phyloP scores from a whole-genome alignment of 192 early-diverging fungal species.

The Coemansia pectinata region DNA sequence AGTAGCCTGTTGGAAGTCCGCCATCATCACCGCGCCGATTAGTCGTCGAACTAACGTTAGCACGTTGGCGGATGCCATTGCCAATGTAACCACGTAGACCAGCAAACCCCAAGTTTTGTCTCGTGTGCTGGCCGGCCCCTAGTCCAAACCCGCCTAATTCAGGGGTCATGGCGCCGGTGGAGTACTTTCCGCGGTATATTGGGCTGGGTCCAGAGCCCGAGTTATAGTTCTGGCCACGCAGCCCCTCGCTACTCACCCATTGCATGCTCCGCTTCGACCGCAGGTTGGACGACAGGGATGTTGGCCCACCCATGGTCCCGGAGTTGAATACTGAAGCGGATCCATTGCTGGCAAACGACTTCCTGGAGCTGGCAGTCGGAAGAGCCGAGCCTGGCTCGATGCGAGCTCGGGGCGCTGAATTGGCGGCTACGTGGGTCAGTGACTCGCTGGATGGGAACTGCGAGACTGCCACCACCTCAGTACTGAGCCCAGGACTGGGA shows the following conservation, averaged over 20 bases:
- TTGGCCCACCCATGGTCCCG: slow-evolving; percentile 16
- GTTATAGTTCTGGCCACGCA: slow-evolving; percentile 31
- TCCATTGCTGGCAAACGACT: slow-evolving; percentile 19
- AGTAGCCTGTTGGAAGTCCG: slow-evolving; percentile 14
- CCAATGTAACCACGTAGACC: slow-evolving; percentile 54
- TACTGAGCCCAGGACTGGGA: not conserved
- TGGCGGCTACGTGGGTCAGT: not conserved
- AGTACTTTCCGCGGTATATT: slow-evolving; percentile 26
- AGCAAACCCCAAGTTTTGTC: slow-evolving; percentile 40
- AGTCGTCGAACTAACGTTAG: not conserved
- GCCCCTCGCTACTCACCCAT: slow-evolving; percentile 22
- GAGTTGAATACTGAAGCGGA: slow-evolving; percentile 26
- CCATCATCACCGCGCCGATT: slow-evolving; percentile 27
- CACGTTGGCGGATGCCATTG: slow-evolving; percentile 26
- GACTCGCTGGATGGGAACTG: slow-evolving; percentile 28
- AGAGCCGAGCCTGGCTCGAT: not conserved
- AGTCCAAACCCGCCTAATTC: slow-evolving; percentile 10
- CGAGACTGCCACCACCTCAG: slow-evolving; percentile 21
- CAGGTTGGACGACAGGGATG: slow-evolving; percentile 34
- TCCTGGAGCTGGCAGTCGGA: slow-evolving; percentile 10
- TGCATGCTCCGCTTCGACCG: slow-evolving; percentile 41
- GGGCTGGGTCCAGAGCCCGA: slow-evolving; percentile 26
- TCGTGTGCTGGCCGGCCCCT: slow-evolving; percentile 16
- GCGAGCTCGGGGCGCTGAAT: not conserved
- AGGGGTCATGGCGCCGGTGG: slow-evolving; percentile 41